A percentile compares a stretch with the other conserved stretches of the same genome.
Conservation (phyloP, 2,329 filamentous ascomycete species). For the Arachnopeziza araneosa region DNA sequence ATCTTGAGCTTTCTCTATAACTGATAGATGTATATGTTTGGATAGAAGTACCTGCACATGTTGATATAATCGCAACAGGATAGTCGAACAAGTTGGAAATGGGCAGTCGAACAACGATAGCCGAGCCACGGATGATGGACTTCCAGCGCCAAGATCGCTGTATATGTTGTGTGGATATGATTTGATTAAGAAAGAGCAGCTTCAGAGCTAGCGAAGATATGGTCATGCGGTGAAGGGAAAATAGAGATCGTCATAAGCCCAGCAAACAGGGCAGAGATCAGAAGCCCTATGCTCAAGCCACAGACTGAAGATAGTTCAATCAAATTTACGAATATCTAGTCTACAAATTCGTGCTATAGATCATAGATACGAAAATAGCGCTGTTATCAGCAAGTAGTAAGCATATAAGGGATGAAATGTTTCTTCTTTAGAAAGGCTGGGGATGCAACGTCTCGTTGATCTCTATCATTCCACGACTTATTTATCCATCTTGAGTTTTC, state of each 20-base stretch:
- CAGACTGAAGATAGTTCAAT: no score
- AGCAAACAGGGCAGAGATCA: background rate
- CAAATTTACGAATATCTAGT: no score
- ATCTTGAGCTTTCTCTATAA: slow-evolving; percentile 1
- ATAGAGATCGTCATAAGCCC: background rate
- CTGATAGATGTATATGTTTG: background rate
- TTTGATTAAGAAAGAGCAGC: background rate
- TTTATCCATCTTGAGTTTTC: no score
- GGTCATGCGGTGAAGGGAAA: background rate
- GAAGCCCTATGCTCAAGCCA: no score
- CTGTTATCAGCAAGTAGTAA: no score
- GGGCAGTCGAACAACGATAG: background rate
- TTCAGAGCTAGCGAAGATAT: background rate
- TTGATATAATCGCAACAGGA: background rate
- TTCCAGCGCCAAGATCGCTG: background rate
- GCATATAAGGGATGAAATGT: no score
- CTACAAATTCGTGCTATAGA: no score
- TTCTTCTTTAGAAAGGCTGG: no score
- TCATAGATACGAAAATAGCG: no score
- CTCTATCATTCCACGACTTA: no score
- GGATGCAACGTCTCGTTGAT: no score
- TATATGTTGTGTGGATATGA: background rate
- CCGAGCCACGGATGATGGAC: background rate
- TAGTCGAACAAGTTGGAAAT: background rate
- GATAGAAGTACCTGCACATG: background rate